Base-by-base conservation (phyloP, 208 protist genomes). In the Trypanosoma melophagium region DNA sequence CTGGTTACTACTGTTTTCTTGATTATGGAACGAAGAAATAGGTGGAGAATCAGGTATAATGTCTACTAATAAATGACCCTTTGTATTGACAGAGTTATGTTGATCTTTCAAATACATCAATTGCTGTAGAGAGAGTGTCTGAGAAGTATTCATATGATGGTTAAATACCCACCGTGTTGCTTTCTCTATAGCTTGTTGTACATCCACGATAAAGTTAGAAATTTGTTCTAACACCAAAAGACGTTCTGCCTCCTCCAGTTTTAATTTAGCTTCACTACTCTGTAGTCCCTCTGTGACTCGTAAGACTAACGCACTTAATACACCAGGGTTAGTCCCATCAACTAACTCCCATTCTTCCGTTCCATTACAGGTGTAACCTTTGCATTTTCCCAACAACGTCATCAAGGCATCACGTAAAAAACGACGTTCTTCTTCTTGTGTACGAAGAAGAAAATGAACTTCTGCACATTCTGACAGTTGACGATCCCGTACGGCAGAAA, bases 401-500 rank as follows among this genome's bases (percentile, higher is more conserved):
- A 74, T 50, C 22, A 93, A 44, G 22, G 64, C 71, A 9, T 83
- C 80, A 28, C 58, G 71, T 31, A 89, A 59, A 66, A 89, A 89
- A 52, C 71, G 73, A 17, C 84, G 81, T 76, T 93, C 87, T 74
- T 87, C 84, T 59, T 84, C 78, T 66, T 93, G 87, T 12, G 80
- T 74, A 40, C 84, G 81, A 14, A 90, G 72, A 3, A 93, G 76
- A 73, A 90, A 88, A 38, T 75, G 59, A 49, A 90, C 74, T 60
- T 83, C 83, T 4, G 79, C 63, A n/a, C 74, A 79, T 66, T 92
- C 78, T 45, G 79, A 76, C 25, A 83, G 52, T 69, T 92, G 83
- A 16, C 68, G 60, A 44, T 85, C 86, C 31, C 83, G 75, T 53
- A 84, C 77, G 0, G 64, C 50, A 14, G 65, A 40, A 12, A 87